Evolutionary conservation across 805 yeast species (phyloP), one percentile per base, ranked within the genome.

Genomic region (Yamadazyma kitorensis): DNA sequence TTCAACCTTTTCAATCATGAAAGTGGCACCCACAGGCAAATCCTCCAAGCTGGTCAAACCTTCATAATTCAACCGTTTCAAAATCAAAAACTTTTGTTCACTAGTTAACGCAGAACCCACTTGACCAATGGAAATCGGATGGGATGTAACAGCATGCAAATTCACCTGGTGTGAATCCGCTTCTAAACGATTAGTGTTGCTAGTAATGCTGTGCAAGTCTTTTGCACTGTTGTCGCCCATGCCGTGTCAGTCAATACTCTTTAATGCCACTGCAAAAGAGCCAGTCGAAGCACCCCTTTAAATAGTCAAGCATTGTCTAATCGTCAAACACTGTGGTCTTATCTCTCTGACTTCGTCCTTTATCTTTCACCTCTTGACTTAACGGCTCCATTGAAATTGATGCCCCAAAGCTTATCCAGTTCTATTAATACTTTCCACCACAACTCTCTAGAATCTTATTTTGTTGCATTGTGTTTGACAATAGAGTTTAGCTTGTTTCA

Each of bases 1-100:
- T 17, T 53, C 58, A 31, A 69, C 58, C 41, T 63, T 65, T 22
- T 61, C 66, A 38, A 67, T 54, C 59, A 72, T 63, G 43, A 55
- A 70, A 14, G n/a, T n/a, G n/a, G n/a, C n/a, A n/a, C n/a, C n/a
- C n/a, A n/a, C n/a, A n/a, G n/a, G n/a, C n/a, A n/a, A n/a, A n/a
- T n/a, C n/a, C n/a, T n/a, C n/a, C n/a, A n/a, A n/a, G n/a, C n/a
- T n/a, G n/a, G n/a, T n/a, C n/a, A n/a, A n/a, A n/a, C n/a, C n/a
- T n/a, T n/a, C n/a, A n/a, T n/a, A n/a, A n/a, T n/a, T n/a, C n/a
- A 59, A 41, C 34, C 57, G 48, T 24, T 37, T 47, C 41, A 60
- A 52, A 14, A 58, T 45, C 29, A 45, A 38, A 21, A 37, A 41
- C 40, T 61, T 59, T 34, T 60, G 59, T 8, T 41, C 51, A 3